phyloP scores from a whole-genome alignment of 192 early-diverging fungal genomes.

The Gorgonomyces haynaldii region DNA sequence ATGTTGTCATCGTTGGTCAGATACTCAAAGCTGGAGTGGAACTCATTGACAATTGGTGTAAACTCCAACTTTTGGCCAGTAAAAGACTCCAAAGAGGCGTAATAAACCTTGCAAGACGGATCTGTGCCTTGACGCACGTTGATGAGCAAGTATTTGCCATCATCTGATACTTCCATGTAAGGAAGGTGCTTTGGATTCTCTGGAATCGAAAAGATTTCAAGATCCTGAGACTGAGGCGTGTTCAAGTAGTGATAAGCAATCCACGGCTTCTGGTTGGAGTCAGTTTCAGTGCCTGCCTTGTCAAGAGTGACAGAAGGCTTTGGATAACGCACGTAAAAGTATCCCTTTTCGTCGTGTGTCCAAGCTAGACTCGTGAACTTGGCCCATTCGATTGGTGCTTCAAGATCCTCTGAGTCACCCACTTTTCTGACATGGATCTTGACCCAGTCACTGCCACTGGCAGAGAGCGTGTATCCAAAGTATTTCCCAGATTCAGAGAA shows the following conservation, averaged over 20 bases:
- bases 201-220: constrained; percentile 39
- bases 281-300: constrained; percentile 48
- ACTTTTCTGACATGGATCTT: constrained; percentile 38
- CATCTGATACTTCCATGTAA: constrained; percentile 26
- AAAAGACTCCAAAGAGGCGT: constrained; percentile 24
- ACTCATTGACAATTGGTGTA: constrained; percentile 36
- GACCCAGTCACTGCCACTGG: constrained; percentile 55
- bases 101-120: constrained; percentile 28
- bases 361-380: constrained; percentile 48
- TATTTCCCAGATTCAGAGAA: constrained; percentile 50
- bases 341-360: constrained; percentile 60
- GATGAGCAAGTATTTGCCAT: constrained; percentile 51
- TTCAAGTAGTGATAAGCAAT: constrained; percentile 26
- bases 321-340: constrained; percentile 51
- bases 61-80: constrained; percentile 25
- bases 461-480: constrained; percentile 46
- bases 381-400: constrained; percentile 24
- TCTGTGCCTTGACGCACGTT: constrained; percentile 31
- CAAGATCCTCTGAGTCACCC: constrained; percentile 24
- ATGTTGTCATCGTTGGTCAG: constrained; percentile 44
- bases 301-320: constrained; percentile 19
- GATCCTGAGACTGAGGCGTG: constrained; percentile 48
- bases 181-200: constrained; percentile 30
- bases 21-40: constrained; percentile 30
- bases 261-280: constrained; percentile 29